These are phyloP conservation scores for Sanghuangporus sanghuang DNA, from an alignment of 1,284 basidiomycete genomes.

Conservation along the genomic window DNA sequence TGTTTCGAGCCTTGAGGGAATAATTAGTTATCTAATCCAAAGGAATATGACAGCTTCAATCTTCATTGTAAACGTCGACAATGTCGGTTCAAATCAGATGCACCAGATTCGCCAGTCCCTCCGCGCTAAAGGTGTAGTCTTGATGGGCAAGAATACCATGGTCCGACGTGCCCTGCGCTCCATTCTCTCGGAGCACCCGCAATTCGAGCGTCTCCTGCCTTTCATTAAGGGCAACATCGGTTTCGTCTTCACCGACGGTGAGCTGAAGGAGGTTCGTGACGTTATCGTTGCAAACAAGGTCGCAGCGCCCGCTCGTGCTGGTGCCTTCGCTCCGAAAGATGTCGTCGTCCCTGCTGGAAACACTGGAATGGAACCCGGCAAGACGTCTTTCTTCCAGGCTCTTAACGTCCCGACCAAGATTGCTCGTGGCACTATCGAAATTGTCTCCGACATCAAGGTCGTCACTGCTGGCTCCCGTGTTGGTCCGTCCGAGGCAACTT, in stretches of 20 bases:
- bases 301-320: slow-evolving; percentile 96
- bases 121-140: slow-evolving; percentile 92
- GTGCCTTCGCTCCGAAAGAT: slow-evolving; percentile 91
- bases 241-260: slow-evolving; percentile 94
- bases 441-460: slow-evolving; percentile 96
- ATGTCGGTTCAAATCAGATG: slow-evolving; percentile 99
- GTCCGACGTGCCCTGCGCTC: slow-evolving; percentile 95
- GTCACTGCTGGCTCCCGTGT: slow-evolving; percentile 90
- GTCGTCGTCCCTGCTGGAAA: slow-evolving; percentile 93
- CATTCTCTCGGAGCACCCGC: slow-evolving; percentile 85
- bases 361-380: slow-evolving; percentile 99
- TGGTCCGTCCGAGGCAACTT: slow-evolving; percentile 94
- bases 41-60: slow-evolving; percentile 68
- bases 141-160: slow-evolving; percentile 99
- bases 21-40: neutral
- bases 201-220: slow-evolving; percentile 95
- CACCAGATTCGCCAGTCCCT: slow-evolving; percentile 97
- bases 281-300: slow-evolving; percentile 96
- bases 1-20: slow-evolving; percentile 29
- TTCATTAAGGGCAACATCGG: slow-evolving; percentile 97
- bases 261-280: slow-evolving; percentile 94
- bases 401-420: slow-evolving; percentile 99
- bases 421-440: slow-evolving; percentile 99
- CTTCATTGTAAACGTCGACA: slow-evolving; percentile 99
- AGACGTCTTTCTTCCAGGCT: slow-evolving; percentile 99